Base-by-base conservation (phyloP, 2,329 filamentous ascomycete genomes). In the Alternaria brassicae region DNA sequence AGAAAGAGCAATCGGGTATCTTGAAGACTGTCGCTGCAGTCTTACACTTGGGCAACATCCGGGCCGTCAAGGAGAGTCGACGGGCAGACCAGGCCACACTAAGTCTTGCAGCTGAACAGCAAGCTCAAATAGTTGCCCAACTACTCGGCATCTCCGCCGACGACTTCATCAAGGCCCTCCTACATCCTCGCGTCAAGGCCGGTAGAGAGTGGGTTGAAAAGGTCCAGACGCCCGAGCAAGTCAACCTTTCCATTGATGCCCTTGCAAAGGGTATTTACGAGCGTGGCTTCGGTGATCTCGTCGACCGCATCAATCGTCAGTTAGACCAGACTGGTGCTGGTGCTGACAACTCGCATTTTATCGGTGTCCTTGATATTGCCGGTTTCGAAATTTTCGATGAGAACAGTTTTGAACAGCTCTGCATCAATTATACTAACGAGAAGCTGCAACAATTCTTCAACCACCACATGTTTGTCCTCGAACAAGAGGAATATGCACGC, bases 381-480 rank as follows among this genome's bases (percentile, higher is more conserved):
- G 95, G 95, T 61, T 99, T 99, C 78, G 95, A 99, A 75, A 99
- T 99, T 59, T 99, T 99, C 69, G 95, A 99, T 77, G 95, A 94
- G 81, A 99, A 99, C 82, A 97, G 92, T 66, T 99, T 99, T 72
- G 95, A 99, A 78, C 95, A 99, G 80, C 87, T 99, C 7, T 99
- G 95, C 81, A 99, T 99, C 85, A 99, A 99, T 82, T 99, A 98
- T 74, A 96, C 98, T 74, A 99, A 99, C 79, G 95, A 99, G 81
- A 99, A 99, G 80, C 83, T 99, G 6, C 95, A 99, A 74, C 95
- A 99, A 69, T 99, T 99, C 78, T 99, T 99, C 86, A 99, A 99
- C 72, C 95, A 99, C 76, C 96, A 99, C 82, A 99, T 99, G 95
- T 99, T 99, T 74, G 95, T 99, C 9, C 84, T 99, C 7, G 95